phyloP scores from a whole-genome alignment of 345 rosid genomes.

The Mercurialis annua region DNA sequence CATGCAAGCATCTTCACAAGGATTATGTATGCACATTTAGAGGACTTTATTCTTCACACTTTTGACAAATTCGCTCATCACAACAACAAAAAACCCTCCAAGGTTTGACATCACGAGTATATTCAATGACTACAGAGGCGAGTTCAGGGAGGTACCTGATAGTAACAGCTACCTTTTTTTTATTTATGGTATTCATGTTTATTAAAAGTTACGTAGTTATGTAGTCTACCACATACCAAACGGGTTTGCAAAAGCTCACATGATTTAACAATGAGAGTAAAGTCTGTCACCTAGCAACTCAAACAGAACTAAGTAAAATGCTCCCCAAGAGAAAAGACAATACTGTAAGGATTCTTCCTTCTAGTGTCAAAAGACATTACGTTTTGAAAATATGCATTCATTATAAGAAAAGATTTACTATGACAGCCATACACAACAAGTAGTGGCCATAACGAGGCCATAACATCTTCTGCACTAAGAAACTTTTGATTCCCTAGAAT shows the following conservation, averaged over 20 bases:
- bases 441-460: neutral
- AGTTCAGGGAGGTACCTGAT: neutral
- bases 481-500: neutral
- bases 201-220: neutral
- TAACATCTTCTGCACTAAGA: neutral
- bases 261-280: neutral
- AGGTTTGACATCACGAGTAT: neutral
- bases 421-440: neutral
- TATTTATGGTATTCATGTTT: neutral
- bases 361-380: too few relatives aligned
- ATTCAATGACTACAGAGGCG: neutral
- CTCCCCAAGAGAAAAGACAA: neutral
- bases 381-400: neutral
- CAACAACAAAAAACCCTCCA: neutral
- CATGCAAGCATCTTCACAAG: neutral
- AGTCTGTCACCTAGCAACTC: neutral
- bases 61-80: neutral
- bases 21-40: neutral
- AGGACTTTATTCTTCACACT: neutral
- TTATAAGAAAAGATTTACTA: neutral
- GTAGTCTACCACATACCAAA: neutral
- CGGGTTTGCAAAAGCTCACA: neutral
- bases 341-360: neutral
- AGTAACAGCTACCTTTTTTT: neutral
- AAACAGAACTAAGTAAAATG: neutral